Evolutionary conservation across 2,329 filamentous ascomycete genomes (phyloP), one percentile per base, ranked within the genome.

Genomic region (Stenocarpella maydis): DNA sequence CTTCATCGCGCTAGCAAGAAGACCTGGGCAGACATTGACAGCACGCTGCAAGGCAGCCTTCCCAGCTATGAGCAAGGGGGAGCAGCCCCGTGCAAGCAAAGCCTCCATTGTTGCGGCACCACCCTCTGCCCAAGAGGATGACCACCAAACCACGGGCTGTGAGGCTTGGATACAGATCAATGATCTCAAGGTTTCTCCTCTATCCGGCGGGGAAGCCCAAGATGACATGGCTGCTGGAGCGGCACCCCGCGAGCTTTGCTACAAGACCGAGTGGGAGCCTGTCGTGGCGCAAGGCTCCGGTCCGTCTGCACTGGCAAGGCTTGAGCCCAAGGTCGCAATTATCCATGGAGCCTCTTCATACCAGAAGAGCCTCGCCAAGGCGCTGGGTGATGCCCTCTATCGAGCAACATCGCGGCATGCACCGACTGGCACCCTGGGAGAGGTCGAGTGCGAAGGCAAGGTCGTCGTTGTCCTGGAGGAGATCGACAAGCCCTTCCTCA

Each of bases 211-310:
- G 15, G 58, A 49, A 12, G 12, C 43, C 5, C 41, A 49, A 4
- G 58, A 49, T 4, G 58, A 63, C 19, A 49, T 19, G 19, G 37
- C 7, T 24, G 8, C 28, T 1, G 12, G 1, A 12, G 14, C 41
- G 7, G 26, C 19, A 1, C 74, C 80, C n/a, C 77, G 81, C 2
- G 80, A 84, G 72, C 77, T 85, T 1, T 85, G 83, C 74, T 85
- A 82, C 75, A 84, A 82, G 73, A 66, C 83, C 17, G 77, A 82
- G n/a, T 85, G 83, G 82, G 82, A 84, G 54, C 79, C 77, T 1
- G 12, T 70, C 9, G 55, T 65, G 26, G 4, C 10, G 1, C 31
- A 58, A 2, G 31, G 31, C 5, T 10, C 41, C 1, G 17, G n/a
- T 14, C 15, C n/a, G 3, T 47, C 43, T 2, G 24, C 43, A 10